These are phyloP conservation scores for Coemansia sp. DNA, from an alignment of 192 early-diverging fungal species.

Conservation along the genomic window DNA sequence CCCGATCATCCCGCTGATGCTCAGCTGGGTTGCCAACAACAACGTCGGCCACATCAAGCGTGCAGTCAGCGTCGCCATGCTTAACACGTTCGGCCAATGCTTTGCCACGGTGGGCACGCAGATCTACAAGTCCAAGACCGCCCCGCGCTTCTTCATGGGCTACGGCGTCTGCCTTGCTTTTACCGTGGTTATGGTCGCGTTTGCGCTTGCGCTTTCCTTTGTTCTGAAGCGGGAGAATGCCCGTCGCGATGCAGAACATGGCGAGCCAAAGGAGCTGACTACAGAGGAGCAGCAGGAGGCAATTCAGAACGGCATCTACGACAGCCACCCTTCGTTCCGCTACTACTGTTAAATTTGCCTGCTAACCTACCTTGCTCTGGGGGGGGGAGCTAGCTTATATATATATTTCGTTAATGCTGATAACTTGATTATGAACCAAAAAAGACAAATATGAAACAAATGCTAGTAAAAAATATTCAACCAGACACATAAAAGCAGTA, in stretches of 20 bases:
- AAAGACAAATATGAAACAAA: too few relatives aligned
- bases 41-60: conserved; percentile 71
- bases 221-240: conserved; percentile 63
- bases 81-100: conserved; percentile 69
- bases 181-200: conserved; percentile 52
- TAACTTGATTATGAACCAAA: too few relatives aligned
- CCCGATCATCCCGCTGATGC: conserved; percentile 61
- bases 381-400: not conserved
- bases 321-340: conserved; percentile 49
- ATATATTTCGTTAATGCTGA: not conserved
- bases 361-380: too few relatives aligned
- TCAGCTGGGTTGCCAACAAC: conserved; percentile 69
- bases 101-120: conserved; percentile 74
- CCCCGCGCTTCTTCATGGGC: conserved; percentile 57
- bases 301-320: conserved; percentile 39
- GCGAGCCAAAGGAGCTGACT: conserved; percentile 22
- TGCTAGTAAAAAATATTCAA: too few relatives aligned
- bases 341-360: conserved; percentile 27
- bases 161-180: conserved; percentile 55
- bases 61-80: conserved; percentile 65
- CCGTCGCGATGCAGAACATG: conserved; percentile 26
- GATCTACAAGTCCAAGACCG: conserved; percentile 67
- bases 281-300: conserved; percentile 39
- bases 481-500: too few relatives aligned
- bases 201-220: conserved; percentile 55